Conservation (phyloP, 1,284 basidiomycete genomes). For the Paramarasmius palmivorus region DNA sequence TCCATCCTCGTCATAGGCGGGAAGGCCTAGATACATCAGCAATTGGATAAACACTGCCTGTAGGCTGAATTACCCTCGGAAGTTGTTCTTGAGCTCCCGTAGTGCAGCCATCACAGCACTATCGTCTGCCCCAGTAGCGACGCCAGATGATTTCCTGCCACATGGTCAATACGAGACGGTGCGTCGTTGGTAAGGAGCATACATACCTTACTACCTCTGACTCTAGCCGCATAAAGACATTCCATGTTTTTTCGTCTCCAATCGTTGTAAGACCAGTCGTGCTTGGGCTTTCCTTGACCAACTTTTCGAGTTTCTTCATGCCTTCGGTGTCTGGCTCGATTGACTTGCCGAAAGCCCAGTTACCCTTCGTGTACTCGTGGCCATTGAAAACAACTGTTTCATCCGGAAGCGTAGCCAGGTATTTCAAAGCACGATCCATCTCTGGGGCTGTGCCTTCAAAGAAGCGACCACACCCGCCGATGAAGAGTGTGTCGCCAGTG, state of each 20-base stretch:
- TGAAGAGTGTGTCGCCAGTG: slow-evolving; percentile 96
- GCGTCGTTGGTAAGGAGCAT: background rate
- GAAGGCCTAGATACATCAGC: too few species aligned
- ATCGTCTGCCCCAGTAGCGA: slow-evolving; percentile 42
- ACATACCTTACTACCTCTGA: slow-evolving; percentile 60
- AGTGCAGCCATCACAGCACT: slow-evolving; percentile 72
- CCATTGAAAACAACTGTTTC: slow-evolving; percentile 88
- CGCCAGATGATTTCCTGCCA: slow-evolving; percentile 48
- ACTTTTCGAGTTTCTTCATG: slow-evolving; percentile 52
- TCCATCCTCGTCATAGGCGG: too few species aligned
- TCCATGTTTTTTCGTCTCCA: slow-evolving; percentile 84
- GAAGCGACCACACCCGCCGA: slow-evolving; percentile 94
- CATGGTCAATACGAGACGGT: background rate
- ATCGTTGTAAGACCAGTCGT: slow-evolving; percentile 84
- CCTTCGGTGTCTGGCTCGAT: slow-evolving; percentile 69
- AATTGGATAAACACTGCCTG: background rate
- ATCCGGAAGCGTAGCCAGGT: slow-evolving; percentile 77
- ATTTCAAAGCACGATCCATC: slow-evolving; percentile 82
- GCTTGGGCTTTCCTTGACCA: slow-evolving; percentile 52
- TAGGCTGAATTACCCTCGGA: slow-evolving; percentile 43
- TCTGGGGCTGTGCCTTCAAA: slow-evolving; percentile 89
- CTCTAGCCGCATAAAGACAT: slow-evolving; percentile 77
- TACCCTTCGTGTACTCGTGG: slow-evolving; percentile 87
- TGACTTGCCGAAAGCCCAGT: slow-evolving; percentile 59
- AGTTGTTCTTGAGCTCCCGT: slow-evolving; percentile 84